phyloP scores from a whole-genome alignment of 2,329 filamentous ascomycete genomes.

The Pseudogymnoascus sp. region DNA sequence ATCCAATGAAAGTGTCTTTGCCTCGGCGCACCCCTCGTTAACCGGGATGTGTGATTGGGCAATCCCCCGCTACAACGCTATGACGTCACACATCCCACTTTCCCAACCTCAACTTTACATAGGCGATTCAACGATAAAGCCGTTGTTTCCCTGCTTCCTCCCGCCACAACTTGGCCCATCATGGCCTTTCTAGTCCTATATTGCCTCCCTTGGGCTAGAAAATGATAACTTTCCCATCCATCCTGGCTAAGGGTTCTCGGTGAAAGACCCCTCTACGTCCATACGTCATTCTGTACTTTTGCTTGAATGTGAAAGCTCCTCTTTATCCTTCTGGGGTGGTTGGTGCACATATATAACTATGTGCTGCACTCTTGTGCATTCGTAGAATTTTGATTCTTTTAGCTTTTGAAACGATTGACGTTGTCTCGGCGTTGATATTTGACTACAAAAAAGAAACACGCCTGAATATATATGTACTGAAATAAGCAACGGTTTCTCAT shows the following conservation, averaged over 20 bases:
- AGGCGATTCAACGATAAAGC: neutral
- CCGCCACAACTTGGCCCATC: neutral
- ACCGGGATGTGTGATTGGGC: neutral
- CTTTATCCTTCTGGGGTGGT: neutral
- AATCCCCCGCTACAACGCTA: neutral
- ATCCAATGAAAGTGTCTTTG: neutral
- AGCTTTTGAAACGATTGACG: neutral
- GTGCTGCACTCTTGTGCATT: neutral
- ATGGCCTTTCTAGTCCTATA: neutral
- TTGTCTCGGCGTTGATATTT: neutral
- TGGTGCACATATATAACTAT: conserved; percentile 1
- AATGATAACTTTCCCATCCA: neutral
- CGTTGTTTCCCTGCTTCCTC: neutral
- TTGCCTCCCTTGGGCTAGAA: neutral
- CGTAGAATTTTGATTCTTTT: neutral
- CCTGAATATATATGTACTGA: neutral
- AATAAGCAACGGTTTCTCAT: neutral
- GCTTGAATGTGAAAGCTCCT: conserved; percentile 1
- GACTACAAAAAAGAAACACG: neutral
- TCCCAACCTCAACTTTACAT: neutral
- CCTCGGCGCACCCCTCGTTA: neutral
- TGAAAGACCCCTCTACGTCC: neutral
- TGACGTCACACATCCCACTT: conserved; percentile 4
- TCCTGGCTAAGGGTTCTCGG: neutral
- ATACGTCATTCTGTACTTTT: neutral